Percentiles rank a stretch among this genome's conserved stretches.
These are phyloP conservation scores for Cytidiella melzeri DNA, from an alignment of 768 basidiomycete species.

Conservation along the genomic window DNA sequence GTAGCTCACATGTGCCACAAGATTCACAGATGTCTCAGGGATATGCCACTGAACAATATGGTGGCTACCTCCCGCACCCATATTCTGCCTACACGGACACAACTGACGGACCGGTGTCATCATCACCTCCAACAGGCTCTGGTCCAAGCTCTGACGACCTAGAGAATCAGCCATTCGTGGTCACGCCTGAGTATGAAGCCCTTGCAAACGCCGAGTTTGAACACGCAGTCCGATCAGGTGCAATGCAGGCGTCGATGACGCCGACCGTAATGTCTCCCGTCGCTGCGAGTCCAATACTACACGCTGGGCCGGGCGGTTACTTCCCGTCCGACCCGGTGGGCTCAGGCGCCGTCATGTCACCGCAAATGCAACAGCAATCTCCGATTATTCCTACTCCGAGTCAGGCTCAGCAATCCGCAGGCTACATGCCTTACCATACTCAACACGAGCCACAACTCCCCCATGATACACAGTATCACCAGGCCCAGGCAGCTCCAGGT, in stretches of 20 bases:
- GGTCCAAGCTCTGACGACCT: conserved; percentile 7
- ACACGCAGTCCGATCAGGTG: conserved; percentile 21
- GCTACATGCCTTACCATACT: too few relatives aligned
- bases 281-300: neutral
- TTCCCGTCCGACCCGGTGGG: neutral
- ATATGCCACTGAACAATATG: neutral
- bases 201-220: conserved; percentile 20
- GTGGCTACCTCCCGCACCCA: too few relatives aligned
- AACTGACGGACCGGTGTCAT: conserved; percentile 9
- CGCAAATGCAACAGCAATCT: too few relatives aligned
- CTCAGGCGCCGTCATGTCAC: too few relatives aligned
- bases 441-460: too few relatives aligned
- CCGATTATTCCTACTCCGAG: too few relatives aligned
- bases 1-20: neutral
- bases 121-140: conserved; percentile 10
- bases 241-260: conserved; percentile 23
- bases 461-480: too few relatives aligned
- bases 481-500: too few relatives aligned
- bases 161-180: conserved; percentile 24
- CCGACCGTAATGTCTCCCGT: conserved; percentile 7
- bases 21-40: neutral
- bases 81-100: neutral
- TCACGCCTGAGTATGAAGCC: conserved; percentile 25
- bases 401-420: too few relatives aligned
- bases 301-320: neutral